Percentiles rank a stretch among this genome's conserved stretches.
These are phyloP conservation scores for Saccharomyces hybrid DNA, from an alignment of 1,139 yeast species.

Conservation along the genomic window DNA sequence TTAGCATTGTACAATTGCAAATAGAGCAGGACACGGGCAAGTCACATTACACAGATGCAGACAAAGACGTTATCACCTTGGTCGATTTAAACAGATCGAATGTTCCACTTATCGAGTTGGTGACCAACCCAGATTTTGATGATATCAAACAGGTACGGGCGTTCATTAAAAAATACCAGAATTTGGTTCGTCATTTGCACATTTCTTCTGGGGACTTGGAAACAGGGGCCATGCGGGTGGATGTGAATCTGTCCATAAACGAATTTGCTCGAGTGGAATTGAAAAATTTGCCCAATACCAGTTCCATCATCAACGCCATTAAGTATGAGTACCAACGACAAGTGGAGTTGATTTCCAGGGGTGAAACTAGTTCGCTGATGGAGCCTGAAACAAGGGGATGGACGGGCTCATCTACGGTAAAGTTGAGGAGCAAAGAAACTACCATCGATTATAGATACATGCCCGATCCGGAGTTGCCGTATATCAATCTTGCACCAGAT, in stretches of 20 bases:
- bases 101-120: slow-evolving; percentile 82
- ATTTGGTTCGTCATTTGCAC: slow-evolving; percentile 55
- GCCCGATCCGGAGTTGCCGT: slow-evolving; percentile 87
- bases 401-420: slow-evolving; percentile 66
- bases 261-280: slow-evolving; percentile 73
- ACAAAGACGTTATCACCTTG: slow-evolving; percentile 32
- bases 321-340: slow-evolving; percentile 73
- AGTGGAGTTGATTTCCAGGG: slow-evolving; percentile 34
- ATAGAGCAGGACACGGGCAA: slow-evolving; percentile 94
- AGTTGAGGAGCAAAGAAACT: slow-evolving; percentile 68
- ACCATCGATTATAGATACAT: slow-evolving; percentile 84
- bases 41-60: slow-evolving; percentile 47
- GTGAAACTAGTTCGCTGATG: slow-evolving; percentile 34
- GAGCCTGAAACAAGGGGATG: slow-evolving; percentile 85
- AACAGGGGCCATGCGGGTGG: slow-evolving; percentile 91
- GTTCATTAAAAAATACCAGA: slow-evolving; percentile 75
- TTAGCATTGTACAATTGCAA: slow-evolving; percentile 67
- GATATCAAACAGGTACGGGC: slow-evolving; percentile 61
- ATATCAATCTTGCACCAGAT: slow-evolving; percentile 40
- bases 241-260: slow-evolving; percentile 78
- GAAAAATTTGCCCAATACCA: slow-evolving; percentile 78
- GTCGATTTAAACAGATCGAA: slow-evolving; percentile 82
- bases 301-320: slow-evolving; percentile 74
- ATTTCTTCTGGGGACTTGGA: slow-evolving; percentile 89
- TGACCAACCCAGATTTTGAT: slow-evolving; percentile 82